Evolutionary conservation across 192 early-diverging fungal species (phyloP).

Genomic region (Ambispora gerdemannii): DNA sequence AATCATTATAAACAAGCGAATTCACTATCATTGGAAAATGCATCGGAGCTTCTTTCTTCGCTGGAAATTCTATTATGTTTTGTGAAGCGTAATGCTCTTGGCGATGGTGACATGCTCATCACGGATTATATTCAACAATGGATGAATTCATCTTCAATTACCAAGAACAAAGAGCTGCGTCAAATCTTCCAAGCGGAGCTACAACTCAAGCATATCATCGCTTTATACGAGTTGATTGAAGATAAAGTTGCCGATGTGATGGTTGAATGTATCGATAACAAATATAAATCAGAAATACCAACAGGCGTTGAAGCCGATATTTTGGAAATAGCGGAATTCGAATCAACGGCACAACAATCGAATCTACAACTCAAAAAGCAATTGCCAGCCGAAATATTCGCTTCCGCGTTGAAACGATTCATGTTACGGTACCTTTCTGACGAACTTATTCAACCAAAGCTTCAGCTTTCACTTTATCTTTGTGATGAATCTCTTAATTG

Average conservation of each 20-base stretch:
- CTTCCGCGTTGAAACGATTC: constrained; percentile 26
- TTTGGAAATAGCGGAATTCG: background rate
- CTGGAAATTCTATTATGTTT: constrained; percentile 32
- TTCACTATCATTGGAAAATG: constrained; percentile 10
- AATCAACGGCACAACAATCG: background rate
- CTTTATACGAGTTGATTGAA: constrained; percentile 30
- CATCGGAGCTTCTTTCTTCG: constrained; percentile 13
- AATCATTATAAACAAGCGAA: background rate
- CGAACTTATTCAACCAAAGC: background rate
- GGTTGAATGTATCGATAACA: constrained; percentile 15
- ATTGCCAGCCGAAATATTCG: constrained; percentile 27
- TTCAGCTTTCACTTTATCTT: background rate
- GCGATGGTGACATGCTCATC: constrained; percentile 10
- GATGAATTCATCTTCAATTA: constrained; percentile 18
- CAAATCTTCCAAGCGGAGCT: background rate
- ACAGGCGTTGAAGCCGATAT: background rate
- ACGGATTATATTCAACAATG: constrained; percentile 27
- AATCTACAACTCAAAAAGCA: background rate
- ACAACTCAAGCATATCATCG: constrained; percentile 16
- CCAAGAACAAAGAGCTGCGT: background rate
- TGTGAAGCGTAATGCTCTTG: constrained; percentile 14
- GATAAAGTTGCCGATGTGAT: constrained; percentile 12
- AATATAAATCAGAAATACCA: constrained; percentile 16
- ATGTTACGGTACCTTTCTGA: constrained; percentile 18
- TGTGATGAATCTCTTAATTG: background rate